Percentiles rank a stretch among this genome's conserved stretches.
Conservation (phyloP, 352 stramenopile genomes). For the Globisporangium sylvaticum region DNA sequence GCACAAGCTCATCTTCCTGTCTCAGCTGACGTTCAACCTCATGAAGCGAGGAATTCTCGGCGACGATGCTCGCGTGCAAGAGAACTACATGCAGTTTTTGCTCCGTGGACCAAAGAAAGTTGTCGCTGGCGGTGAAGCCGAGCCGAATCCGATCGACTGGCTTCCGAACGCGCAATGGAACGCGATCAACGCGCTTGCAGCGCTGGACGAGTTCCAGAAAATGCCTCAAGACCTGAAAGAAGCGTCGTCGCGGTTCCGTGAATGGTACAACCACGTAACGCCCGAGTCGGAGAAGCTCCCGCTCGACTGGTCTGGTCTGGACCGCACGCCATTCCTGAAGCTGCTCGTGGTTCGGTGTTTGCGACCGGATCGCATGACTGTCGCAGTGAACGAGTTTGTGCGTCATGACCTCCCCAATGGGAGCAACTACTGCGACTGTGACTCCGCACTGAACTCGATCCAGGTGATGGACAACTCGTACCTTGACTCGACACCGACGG, state of each 20-base stretch:
- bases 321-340: slow-evolving; percentile 95
- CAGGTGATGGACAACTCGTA: slow-evolving; percentile 96
- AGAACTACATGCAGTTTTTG: slow-evolving; percentile 96
- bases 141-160: slow-evolving; percentile 87
- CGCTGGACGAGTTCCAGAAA: slow-evolving; percentile 96
- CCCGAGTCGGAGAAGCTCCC: slow-evolving; percentile 96
- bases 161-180: slow-evolving; percentile 91
- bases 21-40: slow-evolving; percentile 96
- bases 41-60: slow-evolving; percentile 95
- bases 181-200: slow-evolving; percentile 85
- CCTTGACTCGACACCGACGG: slow-evolving; percentile 92
- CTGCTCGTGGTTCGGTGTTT: slow-evolving; percentile 94
- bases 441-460: slow-evolving; percentile 94
- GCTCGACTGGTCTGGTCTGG: slow-evolving; percentile 94
- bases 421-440: slow-evolving; percentile 93
- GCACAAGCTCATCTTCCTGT: slow-evolving; percentile 97
- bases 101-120: slow-evolving; percentile 86
- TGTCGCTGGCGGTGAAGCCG: slow-evolving; percentile 35
- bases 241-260: slow-evolving; percentile 92
- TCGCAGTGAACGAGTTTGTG: slow-evolving; percentile 95
- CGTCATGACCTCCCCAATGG: slow-evolving; percentile 91
- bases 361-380: slow-evolving; percentile 93
- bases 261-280: slow-evolving; percentile 97
- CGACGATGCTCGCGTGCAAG: slow-evolving; percentile 91
- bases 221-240: slow-evolving; percentile 96